Percentiles rank a stretch among this genome's conserved stretches.
Conservation (phyloP, 768 basidiomycete species). For the Solioccasus polychromus region DNA sequence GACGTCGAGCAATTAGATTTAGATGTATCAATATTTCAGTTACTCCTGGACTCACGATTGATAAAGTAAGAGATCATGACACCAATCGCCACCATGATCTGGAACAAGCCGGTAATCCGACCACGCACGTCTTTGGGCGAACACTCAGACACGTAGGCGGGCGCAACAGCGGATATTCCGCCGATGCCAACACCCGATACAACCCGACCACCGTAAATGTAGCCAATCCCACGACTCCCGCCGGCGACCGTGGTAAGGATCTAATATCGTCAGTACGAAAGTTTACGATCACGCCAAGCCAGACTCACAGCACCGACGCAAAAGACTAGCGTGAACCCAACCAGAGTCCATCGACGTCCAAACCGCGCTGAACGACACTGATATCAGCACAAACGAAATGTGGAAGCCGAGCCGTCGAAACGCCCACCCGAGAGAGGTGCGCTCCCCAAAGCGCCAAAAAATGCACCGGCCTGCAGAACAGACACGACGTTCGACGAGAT, state of each 20-base stretch:
- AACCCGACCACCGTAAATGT: slow-evolving; percentile 81
- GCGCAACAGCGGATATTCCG: slow-evolving; percentile 79
- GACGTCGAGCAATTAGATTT: background rate
- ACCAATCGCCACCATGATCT: slow-evolving; percentile 80
- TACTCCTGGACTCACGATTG: slow-evolving; percentile 66
- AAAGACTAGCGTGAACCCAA: slow-evolving; percentile 64
- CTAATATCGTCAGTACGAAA: slow-evolving; percentile 31
- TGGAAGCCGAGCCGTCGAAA: background rate
- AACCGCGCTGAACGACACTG: slow-evolving; percentile 43
- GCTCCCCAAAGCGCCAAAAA: slow-evolving; percentile 80
- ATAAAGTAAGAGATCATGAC: slow-evolving; percentile 86
- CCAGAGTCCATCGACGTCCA: slow-evolving; percentile 64
- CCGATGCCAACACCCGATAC: slow-evolving; percentile 81
- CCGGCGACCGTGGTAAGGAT: slow-evolving; percentile 69
- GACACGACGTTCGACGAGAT: slow-evolving; percentile 86
- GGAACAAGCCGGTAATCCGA: slow-evolving; percentile 81
- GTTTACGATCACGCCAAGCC: background rate
- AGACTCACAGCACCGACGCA: slow-evolving; percentile 65
- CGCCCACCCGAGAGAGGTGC: slow-evolving; percentile 64
- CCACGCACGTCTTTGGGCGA: slow-evolving; percentile 85
- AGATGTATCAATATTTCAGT: too few relatives aligned
- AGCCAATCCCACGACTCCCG: slow-evolving; percentile 51
- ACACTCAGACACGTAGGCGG: slow-evolving; percentile 85
- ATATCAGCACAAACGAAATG: background rate
- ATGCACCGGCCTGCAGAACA: slow-evolving; percentile 82